Percentiles rank a stretch among this genome's conserved stretches.
These are phyloP conservation scores for Colletotrichum tamarilloi DNA, from an alignment of 2,329 filamentous ascomycete genomes.

Conservation along the genomic window DNA sequence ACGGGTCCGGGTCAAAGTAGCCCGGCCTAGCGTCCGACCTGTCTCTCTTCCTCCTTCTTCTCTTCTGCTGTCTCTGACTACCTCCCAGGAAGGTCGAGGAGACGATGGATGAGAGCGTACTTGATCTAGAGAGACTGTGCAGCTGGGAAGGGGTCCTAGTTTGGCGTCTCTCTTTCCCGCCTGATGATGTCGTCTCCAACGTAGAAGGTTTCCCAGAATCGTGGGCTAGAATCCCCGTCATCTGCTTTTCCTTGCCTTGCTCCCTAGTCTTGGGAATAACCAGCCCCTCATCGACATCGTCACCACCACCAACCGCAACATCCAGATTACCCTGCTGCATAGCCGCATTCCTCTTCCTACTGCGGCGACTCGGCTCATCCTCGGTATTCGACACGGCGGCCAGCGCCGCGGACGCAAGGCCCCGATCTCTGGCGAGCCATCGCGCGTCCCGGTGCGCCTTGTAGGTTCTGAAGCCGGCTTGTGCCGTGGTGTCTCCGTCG, in stretches of 20 bases:
- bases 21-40: constrained; percentile 22
- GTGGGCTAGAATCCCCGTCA: not conserved
- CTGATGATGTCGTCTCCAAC: not conserved
- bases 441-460: constrained; percentile 14
- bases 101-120: constrained; percentile 6
- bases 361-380: not conserved
- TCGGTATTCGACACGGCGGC: not conserved
- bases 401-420: not conserved
- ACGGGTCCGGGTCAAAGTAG: constrained; percentile 28
- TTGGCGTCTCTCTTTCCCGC: not conserved
- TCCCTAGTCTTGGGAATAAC: not conserved
- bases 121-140: not conserved
- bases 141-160: not conserved
- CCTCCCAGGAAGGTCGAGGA: not conserved
- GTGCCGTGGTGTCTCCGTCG: constrained; percentile 12
- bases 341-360: not conserved
- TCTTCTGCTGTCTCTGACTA: constrained; percentile 1
- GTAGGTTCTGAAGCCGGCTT: not conserved
- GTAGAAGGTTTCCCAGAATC: not conserved
- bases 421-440: constrained; percentile 10
- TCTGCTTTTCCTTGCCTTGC: not conserved
- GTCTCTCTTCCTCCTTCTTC: constrained; percentile 14
- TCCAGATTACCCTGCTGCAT: not conserved
- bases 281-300: not conserved
- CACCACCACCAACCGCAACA: not conserved